Percentiles rank a stretch among this genome's conserved stretches.
These are phyloP conservation scores for Lobosporangium transversale DNA, from an alignment of 192 early-diverging fungal species.

Conservation along the genomic window DNA sequence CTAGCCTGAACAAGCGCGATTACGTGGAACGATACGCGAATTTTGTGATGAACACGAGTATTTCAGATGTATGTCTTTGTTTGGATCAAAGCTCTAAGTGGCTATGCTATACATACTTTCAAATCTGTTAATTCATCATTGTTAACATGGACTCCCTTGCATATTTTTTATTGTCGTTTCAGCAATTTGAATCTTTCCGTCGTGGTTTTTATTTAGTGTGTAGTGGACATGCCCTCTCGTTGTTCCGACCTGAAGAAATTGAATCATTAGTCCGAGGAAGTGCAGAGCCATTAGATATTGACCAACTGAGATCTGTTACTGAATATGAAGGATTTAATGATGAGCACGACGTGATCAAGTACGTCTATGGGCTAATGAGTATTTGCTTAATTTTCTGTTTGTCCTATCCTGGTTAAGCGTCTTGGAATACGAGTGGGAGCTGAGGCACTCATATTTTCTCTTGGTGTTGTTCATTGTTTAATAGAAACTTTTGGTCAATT, in stretches of 20 bases:
- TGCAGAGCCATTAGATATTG: constrained; percentile 70
- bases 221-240: constrained; percentile 83
- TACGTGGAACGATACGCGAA: constrained; percentile 88
- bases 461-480: background rate
- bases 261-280: constrained; percentile 90
- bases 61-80: constrained; percentile 55
- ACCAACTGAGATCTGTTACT: constrained; percentile 62
- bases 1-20: constrained; percentile 71
- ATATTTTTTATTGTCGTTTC: background rate
- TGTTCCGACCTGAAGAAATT: constrained; percentile 94
- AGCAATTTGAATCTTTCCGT: constrained; percentile 85
- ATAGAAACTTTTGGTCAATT: constrained; percentile 81
- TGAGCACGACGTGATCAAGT: constrained; percentile 61
- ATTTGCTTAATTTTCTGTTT: background rate
- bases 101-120: too few relatives aligned
- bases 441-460: too few relatives aligned
- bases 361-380: constrained; percentile 19
- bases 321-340: constrained; percentile 72
- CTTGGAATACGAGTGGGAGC: too few relatives aligned
- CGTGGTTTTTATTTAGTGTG: constrained; percentile 91
- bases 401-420: too few relatives aligned
- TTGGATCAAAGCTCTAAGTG: too few relatives aligned
- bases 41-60: constrained; percentile 80
- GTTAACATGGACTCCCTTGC: too few relatives aligned
- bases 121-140: too few relatives aligned